Evolutionary conservation across 805 yeast genomes (phyloP).

Genomic region (Groenewaldozyma tartarivorans): DNA sequence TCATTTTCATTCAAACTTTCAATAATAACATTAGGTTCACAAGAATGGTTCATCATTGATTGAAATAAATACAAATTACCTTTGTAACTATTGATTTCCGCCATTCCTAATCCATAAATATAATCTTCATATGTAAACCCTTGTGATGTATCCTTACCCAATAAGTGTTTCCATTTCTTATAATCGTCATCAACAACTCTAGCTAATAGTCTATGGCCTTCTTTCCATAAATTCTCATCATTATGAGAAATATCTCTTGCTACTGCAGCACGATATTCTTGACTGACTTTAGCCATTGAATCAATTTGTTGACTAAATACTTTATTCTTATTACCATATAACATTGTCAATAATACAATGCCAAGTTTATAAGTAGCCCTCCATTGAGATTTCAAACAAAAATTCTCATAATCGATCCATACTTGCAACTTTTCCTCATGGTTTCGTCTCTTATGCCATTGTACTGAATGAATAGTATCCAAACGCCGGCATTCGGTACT

Average conservation of each 20-base stretch:
- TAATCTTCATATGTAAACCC: conserved; percentile 43
- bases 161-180: not conserved
- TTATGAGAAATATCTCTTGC: conserved; percentile 13
- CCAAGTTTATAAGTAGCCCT: conserved; percentile 59
- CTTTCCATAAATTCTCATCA: conserved; percentile 48
- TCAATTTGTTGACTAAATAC: conserved; percentile 35
- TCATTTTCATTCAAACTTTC: conserved; percentile 28
- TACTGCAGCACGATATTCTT: conserved; percentile 52
- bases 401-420: conserved; percentile 50
- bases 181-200: conserved; percentile 22
- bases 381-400: conserved; percentile 58
- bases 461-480: not conserved
- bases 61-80: conserved; percentile 48
- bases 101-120: conserved; percentile 56
- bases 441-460: not conserved
- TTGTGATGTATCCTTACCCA: conserved; percentile 27
- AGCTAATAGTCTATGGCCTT: conserved; percentile 43
- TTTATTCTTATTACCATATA: conserved; percentile 32
- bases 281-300: conserved; percentile 62
- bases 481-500: not conserved
- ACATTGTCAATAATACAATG: conserved; percentile 38
- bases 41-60: conserved; percentile 67
- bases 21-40: conserved; percentile 56
- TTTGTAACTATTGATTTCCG: conserved; percentile 63
- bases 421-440: conserved; percentile 8